Evolutionary conservation across 1,284 basidiomycete species (phyloP).

Genomic region (Trichosporon coremiiforme): DNA sequence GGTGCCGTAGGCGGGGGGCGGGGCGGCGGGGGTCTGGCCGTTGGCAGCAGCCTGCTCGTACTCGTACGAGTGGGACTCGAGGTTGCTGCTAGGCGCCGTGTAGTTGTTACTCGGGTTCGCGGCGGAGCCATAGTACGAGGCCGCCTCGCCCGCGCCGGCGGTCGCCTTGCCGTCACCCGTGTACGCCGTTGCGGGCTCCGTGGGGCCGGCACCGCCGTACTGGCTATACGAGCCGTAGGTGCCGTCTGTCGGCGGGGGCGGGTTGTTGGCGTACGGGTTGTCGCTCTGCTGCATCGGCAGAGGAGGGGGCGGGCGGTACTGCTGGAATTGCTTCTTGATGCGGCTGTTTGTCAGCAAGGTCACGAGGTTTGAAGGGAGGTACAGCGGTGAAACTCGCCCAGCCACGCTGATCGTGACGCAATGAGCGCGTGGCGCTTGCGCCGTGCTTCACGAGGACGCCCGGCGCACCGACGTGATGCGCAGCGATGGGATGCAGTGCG

Average conservation of each 20-base stretch:
- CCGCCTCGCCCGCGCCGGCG: background rate
- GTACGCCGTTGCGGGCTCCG: slow-evolving; percentile 10
- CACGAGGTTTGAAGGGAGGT: background rate
- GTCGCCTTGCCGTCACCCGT: slow-evolving; percentile 15
- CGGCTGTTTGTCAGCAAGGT: background rate
- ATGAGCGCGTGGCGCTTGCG: background rate
- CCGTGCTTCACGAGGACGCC: background rate
- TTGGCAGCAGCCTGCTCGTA: slow-evolving; percentile 51
- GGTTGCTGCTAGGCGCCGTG: slow-evolving; percentile 3
- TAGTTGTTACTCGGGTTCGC: slow-evolving; percentile 12
- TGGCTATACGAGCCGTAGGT: slow-evolving; percentile 11
- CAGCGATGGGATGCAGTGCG: background rate
- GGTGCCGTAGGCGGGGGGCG: slow-evolving; percentile 22
- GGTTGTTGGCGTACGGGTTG: slow-evolving; percentile 18
- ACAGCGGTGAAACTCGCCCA: background rate
- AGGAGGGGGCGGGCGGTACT: slow-evolving; percentile 13
- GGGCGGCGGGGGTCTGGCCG: background rate
- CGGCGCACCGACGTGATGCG: background rate
- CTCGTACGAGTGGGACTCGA: slow-evolving; percentile 41
- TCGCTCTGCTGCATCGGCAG: background rate
- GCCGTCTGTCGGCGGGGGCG: slow-evolving; percentile 14
- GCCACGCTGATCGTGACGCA: background rate
- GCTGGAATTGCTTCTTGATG: slow-evolving; percentile 9
- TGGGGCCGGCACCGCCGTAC: slow-evolving; percentile 8
- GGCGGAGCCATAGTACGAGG: background rate